A percentile compares a stretch with the other conserved stretches of the same genome.
Conservation (phyloP, 768 basidiomycete species). For the Pulveroboletus frians region DNA sequence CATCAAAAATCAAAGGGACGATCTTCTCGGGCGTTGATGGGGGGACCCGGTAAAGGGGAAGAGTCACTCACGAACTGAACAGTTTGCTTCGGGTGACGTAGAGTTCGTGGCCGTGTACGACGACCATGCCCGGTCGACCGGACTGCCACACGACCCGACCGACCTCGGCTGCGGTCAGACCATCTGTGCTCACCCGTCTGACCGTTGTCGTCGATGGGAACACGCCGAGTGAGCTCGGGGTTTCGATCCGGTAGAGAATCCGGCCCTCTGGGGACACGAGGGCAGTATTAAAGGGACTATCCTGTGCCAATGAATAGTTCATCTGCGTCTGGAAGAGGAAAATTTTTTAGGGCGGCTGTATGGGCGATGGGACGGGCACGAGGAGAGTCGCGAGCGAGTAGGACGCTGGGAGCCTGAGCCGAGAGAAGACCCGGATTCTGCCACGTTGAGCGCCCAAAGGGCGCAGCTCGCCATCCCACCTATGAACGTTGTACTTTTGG, state of each 20-base stretch:
- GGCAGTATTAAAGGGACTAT: constrained; percentile 30
- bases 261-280: constrained; percentile 29
- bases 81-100: constrained; percentile 21
- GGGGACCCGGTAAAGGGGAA: background rate
- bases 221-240: constrained; percentile 13
- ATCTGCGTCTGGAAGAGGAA: constrained; percentile 9
- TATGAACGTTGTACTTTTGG: background rate
- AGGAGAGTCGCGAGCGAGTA: constrained; percentile 7
- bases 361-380: constrained; percentile 14
- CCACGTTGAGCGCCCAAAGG: constrained; percentile 29
- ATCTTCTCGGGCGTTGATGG: background rate
- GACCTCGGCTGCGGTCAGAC: constrained; percentile 22
- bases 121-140: constrained; percentile 23
- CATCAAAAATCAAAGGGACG: background rate
- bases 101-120: constrained; percentile 27
- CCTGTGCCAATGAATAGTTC: constrained; percentile 30
- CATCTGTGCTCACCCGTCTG: constrained; percentile 22
- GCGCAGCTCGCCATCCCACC: constrained; percentile 4
- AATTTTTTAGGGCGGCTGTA: too few relatives aligned
- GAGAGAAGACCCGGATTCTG: constrained; percentile 31
- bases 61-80: constrained; percentile 29
- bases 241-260: constrained; percentile 28
- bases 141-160: constrained; percentile 30
- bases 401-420: constrained; percentile 20
- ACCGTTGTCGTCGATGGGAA: constrained; percentile 19